phyloP scores from a whole-genome alignment of 2,329 filamentous ascomycete genomes.

The Tympanopsis confertula region DNA sequence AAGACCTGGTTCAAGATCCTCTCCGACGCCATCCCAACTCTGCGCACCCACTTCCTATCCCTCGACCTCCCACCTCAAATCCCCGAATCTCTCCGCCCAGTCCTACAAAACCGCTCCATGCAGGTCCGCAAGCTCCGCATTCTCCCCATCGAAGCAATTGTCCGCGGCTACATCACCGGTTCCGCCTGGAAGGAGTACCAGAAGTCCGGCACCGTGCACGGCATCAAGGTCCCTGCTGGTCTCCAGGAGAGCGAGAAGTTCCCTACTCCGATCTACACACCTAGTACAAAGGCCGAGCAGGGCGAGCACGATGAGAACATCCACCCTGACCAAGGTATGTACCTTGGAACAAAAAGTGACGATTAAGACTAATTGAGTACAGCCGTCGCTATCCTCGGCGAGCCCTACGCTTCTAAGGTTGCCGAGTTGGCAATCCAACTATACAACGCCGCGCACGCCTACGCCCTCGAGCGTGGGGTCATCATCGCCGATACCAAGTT shows the following conservation, averaged over 20 bases:
- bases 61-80: conserved; percentile 39
- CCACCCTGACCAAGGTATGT: conserved; percentile 37
- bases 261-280: conserved; percentile 53
- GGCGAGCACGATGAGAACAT: conserved; percentile 64
- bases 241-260: conserved; percentile 51
- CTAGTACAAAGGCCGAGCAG: conserved; percentile 57
- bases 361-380: not conserved
- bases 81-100: conserved; percentile 23
- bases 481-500: conserved; percentile 69
- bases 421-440: conserved; percentile 45
- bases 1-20: conserved; percentile 59
- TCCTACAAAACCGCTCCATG: conserved; percentile 47
- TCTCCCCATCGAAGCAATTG: conserved; percentile 60
- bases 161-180: conserved; percentile 65
- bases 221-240: conserved; percentile 43
- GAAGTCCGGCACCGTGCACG: conserved; percentile 51
- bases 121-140: conserved; percentile 52
- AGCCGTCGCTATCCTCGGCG: conserved; percentile 25
- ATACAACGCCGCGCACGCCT: conserved; percentile 42
- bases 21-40: conserved; percentile 36
- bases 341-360: conserved; percentile 4
- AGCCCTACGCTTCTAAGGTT: conserved; percentile 44
- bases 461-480: conserved; percentile 46
- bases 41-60: conserved; percentile 53
- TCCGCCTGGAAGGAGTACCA: conserved; percentile 61